Evolutionary conservation across 108 stramenopile species (phyloP).

Genomic region (Fragilaria radians): DNA sequence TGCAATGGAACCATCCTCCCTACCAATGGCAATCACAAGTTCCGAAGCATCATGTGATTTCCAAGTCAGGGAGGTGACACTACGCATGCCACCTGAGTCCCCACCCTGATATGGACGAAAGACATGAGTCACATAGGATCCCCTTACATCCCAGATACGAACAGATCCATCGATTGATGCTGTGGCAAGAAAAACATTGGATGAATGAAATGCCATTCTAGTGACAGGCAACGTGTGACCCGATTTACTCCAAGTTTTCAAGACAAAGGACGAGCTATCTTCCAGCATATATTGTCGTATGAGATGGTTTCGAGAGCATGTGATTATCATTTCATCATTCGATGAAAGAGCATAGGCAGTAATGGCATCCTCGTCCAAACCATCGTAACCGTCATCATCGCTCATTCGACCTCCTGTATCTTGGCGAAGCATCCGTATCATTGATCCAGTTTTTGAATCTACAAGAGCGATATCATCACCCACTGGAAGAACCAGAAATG

Average conservation of each 20-base stretch:
- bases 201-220: constrained; percentile 57
- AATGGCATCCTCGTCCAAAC: constrained; percentile 70
- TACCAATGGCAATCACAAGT: constrained; percentile 63
- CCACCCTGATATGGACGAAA: constrained; percentile 51
- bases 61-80: constrained; percentile 65
- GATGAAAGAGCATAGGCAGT: constrained; percentile 60
- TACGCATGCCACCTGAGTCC: constrained; percentile 23
- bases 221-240: constrained; percentile 76
- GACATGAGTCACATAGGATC: constrained; percentile 75
- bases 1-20: constrained; percentile 76
- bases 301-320: constrained; percentile 56
- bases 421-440: constrained; percentile 31
- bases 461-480: constrained; percentile 74
- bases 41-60: constrained; percentile 27
- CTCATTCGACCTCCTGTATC: constrained; percentile 17
- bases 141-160: constrained; percentile 76
- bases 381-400: constrained; percentile 66
- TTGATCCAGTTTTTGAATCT: constrained; percentile 55
- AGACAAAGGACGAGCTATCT: constrained; percentile 3
- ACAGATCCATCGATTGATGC: constrained; percentile 80
- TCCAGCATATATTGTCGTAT: constrained; percentile 49
- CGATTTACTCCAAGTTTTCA: constrained; percentile 55
- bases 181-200: constrained; percentile 73
- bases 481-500: constrained; percentile 66
- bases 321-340: constrained; percentile 56